These are phyloP conservation scores for Russula lepida DNA, from an alignment of 768 basidiomycete species.

Conservation along the genomic window DNA sequence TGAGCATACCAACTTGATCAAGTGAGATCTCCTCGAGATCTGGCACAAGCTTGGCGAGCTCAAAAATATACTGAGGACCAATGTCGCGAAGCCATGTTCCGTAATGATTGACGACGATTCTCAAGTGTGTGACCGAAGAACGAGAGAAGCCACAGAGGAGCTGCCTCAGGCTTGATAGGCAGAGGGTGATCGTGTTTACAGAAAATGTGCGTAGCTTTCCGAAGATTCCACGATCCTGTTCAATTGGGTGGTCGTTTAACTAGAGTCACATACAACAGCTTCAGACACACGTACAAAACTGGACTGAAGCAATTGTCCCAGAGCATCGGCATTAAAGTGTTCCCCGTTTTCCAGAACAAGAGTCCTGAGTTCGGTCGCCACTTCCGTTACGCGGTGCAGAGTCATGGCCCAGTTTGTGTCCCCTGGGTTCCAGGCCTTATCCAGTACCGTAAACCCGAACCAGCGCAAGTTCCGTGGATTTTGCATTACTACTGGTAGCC, in stretches of 20 bases:
- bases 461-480: slow-evolving; percentile 12
- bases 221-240: slow-evolving; percentile 1
- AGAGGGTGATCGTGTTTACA: not conserved
- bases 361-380: slow-evolving; percentile 5
- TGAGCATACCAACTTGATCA: slow-evolving; percentile 3
- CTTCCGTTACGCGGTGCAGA: not conserved
- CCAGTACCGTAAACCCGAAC: not conserved
- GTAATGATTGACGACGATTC: slow-evolving; percentile 5
- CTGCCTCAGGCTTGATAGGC: not conserved
- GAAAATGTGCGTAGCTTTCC: slow-evolving; percentile 11
- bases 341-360: not conserved
- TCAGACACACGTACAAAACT: slow-evolving; percentile 3
- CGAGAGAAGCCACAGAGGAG: slow-evolving; percentile 5
- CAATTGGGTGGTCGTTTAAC: not conserved
- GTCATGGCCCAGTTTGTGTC: not conserved
- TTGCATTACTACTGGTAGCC: slow-evolving; percentile 2
- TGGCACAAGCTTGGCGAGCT: slow-evolving; percentile 1
- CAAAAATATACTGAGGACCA: slow-evolving; percentile 4
- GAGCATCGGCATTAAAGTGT: not conserved
- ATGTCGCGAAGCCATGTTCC: slow-evolving; percentile 7
- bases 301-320: slow-evolving; percentile 1
- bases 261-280: no score
- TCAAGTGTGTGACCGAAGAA: slow-evolving; percentile 10
- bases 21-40: slow-evolving; percentile 14
- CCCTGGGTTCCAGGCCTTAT: not conserved